Percentiles rank a stretch among this genome's conserved stretches.
Evolutionary conservation across 768 basidiomycete genomes (phyloP).

Genomic region (Mycena rebaudengoi): DNA sequence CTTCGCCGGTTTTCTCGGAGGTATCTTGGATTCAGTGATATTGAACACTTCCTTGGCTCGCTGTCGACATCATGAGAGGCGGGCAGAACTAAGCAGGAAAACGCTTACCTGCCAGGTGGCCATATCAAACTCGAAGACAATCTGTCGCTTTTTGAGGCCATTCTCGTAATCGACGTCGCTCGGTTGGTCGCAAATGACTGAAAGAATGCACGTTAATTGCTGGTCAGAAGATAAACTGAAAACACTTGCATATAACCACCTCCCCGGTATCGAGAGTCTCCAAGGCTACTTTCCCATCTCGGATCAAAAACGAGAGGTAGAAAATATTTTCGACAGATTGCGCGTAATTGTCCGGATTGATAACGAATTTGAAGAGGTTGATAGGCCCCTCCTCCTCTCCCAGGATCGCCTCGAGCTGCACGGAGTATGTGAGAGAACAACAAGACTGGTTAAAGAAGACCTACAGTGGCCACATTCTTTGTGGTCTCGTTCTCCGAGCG

Average conservation of each 20-base stretch:
- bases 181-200: slow-evolving; percentile 74
- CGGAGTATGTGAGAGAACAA: not conserved
- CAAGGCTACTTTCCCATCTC: slow-evolving; percentile 82
- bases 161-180: slow-evolving; percentile 67
- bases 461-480: slow-evolving; percentile 80
- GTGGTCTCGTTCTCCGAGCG: slow-evolving; percentile 90
- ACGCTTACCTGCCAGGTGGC: slow-evolving; percentile 83
- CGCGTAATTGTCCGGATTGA: slow-evolving; percentile 90
- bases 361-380: slow-evolving; percentile 87
- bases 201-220: not conserved
- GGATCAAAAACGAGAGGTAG: slow-evolving; percentile 91
- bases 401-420: slow-evolving; percentile 71
- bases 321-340: slow-evolving; percentile 98
- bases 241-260: slow-evolving; percentile 73
- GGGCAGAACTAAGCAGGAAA: not conserved
- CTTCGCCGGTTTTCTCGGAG: slow-evolving; percentile 69
- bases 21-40: slow-evolving; percentile 79
- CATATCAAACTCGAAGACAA: slow-evolving; percentile 93
- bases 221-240: not conserved
- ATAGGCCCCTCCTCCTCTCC: slow-evolving; percentile 53
- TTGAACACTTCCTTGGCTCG: slow-evolving; percentile 88
- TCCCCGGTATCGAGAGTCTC: slow-evolving; percentile 74
- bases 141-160: slow-evolving; percentile 79
- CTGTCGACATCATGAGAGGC: slow-evolving; percentile 48
- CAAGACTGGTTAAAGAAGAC: slow-evolving; percentile 29